Base-by-base conservation (phyloP, 2,329 filamentous ascomycete species). In the Aspergillus sp. region DNA sequence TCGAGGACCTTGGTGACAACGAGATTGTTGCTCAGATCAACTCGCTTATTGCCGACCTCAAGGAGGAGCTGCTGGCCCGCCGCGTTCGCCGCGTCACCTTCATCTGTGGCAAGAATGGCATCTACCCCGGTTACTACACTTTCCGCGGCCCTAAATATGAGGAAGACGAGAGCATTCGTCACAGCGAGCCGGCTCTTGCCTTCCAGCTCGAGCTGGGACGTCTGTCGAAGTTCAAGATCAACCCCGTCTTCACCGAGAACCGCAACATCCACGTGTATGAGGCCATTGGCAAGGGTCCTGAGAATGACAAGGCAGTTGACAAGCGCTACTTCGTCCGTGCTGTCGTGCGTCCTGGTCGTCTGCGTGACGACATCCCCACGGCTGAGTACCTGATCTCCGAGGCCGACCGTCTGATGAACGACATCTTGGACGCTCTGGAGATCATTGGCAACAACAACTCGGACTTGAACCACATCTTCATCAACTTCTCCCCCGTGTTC, bases 361-460 rank as follows among this genome's bases (percentile, higher is more conserved):
- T 99, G 50, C 88, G 93, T 63, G 94, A 99, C 68, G 93, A 97
- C 75, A 97, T 99, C 57, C 92, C 94, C 34, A 97, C 93, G n/a
- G 91, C 91, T 1, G 94, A 99, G 76, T 99, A 99, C 76, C 84
- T 99, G 71, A 95, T 96, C 64, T 97, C 92, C 0, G 94, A 99
- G 79, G 92, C 93, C 36, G 93, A 99, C 69, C 88, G 94, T 58
- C 82, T 97, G 64, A 92, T 99, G 83, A 97, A 91, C 71, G 94
- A 99, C 70, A 97, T 99, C 67, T 85, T 97, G 48, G 94, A 99
- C 70, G 94, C 94, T 42, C 81, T 99, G 53, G 94, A 99, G 81
- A 97, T 99, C 65, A 95, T 97, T 69, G 94, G 94, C 69, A 97
- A 96, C 82, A 97, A 97, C 80, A 95, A 96, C 79, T 96, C 94